phyloP scores from a whole-genome alignment of 2,329 filamentous ascomycete species.

The Epichloe bromicola region DNA sequence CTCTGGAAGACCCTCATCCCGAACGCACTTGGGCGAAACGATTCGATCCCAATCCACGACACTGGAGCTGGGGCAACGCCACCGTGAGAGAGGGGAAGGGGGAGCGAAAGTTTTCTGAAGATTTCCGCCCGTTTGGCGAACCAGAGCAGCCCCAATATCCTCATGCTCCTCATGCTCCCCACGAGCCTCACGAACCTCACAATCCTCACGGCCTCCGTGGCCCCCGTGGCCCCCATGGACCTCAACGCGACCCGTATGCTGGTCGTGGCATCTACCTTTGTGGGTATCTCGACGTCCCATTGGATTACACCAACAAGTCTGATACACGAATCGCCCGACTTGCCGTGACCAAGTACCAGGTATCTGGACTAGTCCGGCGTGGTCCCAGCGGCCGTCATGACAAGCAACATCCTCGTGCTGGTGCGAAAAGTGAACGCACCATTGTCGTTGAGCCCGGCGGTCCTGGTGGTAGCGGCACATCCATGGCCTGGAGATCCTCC shows the following conservation, averaged over 20 bases:
- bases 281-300: slow-evolving; percentile 33
- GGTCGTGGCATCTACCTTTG: slow-evolving; percentile 34
- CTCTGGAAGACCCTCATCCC: slow-evolving; percentile 25
- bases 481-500: slow-evolving; percentile 24
- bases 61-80: slow-evolving; percentile 33
- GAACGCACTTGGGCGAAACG: slow-evolving; percentile 25
- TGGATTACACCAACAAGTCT: slow-evolving; percentile 33
- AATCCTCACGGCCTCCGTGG: background rate
- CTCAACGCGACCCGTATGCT: slow-evolving; percentile 18
- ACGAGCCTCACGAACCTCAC: background rate
- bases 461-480: slow-evolving; percentile 34
- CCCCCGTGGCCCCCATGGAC: background rate
- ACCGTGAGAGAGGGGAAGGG: background rate
- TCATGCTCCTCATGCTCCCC: background rate
- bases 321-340: slow-evolving; percentile 31
- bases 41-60: slow-evolving; percentile 29
- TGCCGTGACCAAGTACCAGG: slow-evolving; percentile 36
- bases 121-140: background rate
- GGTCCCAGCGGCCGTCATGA: background rate
- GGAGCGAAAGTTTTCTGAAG: background rate
- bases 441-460: slow-evolving; percentile 38
- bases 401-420: slow-evolving; percentile 8
- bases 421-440: slow-evolving; percentile 30
- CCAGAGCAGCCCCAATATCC: background rate
- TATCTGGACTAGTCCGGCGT: slow-evolving; percentile 26